A percentile compares a stretch with the other conserved stretches of the same genome.
phyloP scores from a whole-genome alignment of 208 protist genomes.

The Histomonas meleagridis region DNA sequence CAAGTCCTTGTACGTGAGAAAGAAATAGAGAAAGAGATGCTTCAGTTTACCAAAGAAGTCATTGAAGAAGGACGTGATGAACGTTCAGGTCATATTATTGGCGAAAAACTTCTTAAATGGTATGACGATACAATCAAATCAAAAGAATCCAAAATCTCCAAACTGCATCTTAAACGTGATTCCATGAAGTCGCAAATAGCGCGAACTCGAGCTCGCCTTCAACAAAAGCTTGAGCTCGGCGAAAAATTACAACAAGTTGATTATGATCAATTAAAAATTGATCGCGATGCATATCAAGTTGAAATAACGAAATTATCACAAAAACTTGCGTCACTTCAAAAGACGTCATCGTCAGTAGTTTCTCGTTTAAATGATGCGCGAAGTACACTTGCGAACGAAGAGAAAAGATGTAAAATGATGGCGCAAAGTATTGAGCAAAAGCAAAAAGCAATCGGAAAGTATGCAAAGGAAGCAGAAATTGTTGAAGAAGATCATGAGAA shows the following conservation, averaged over 20 bases:
- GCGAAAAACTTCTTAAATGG: constrained; percentile 22
- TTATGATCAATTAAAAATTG: constrained; percentile 27
- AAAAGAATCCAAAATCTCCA: neutral
- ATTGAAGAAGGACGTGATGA: constrained; percentile 12
- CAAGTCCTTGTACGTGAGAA: neutral
- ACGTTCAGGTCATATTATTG: constrained; percentile 32
- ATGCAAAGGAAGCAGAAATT: neutral
- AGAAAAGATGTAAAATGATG: neutral
- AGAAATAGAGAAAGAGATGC: neutral
- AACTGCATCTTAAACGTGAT: neutral
- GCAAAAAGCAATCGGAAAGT: constrained; percentile 22
- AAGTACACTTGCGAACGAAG: neutral
- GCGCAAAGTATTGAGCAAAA: neutral
- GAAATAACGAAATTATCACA: neutral
- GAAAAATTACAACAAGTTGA: constrained; percentile 34
- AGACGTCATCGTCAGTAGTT: neutral
- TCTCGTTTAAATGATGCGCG: neutral
- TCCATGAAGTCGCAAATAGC: constrained; percentile 5
- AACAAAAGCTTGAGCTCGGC: constrained; percentile 12
- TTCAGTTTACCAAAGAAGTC: neutral
- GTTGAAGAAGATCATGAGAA: constrained; percentile 32
- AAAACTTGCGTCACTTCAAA: neutral
- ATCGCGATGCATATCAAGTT: neutral
- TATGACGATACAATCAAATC: neutral
- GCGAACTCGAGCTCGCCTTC: neutral